Evolutionary conservation across 192 early-diverging fungal species (phyloP), one percentile per base, ranked within the genome.

Genomic region (Rhizoclosmatium globosum): DNA sequence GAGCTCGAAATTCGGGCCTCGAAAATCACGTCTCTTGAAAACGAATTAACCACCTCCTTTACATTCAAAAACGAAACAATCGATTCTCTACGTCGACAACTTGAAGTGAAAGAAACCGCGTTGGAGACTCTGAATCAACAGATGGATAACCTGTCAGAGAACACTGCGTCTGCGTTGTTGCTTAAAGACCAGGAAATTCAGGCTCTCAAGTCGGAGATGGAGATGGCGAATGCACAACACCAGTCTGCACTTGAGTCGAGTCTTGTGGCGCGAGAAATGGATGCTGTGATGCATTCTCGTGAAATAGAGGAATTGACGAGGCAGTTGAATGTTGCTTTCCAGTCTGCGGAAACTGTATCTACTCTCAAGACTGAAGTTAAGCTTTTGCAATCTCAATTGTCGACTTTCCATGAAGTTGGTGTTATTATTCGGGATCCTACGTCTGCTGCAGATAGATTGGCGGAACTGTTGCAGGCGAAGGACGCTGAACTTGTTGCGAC

Each of bases 61-160:
- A 11, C 9, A 64, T 47, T 42, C 42, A 68, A 68, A 46, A 47
- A 46, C 67, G 67, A 68, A 42, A 47, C 39, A 13, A 68, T 68
- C 67, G 67, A 42, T 42, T 68, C 67, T 47, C 67, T 68, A 2
- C 39, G 45, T 2, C 7, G 39, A 19, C 39, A 68, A 17, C n/a
- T 68, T 23, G 15, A n/a, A 17, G 7, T 47, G 17, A 68, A 68
- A 21, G 67, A 68, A n/a, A 68, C 39, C 9, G 23, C 19, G 2
- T 17, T 68, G 15, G 13, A 46, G 44, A 68, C 39, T 13, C 13
- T 68, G 39, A 47, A 19, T 2, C 31, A 19, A 15, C 67, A 68
- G 67, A n/a, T 68, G 7, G 67, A 53, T 17, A 17, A 7, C 17
- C 50, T 53, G 9, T 53, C 50, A 13, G 50, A 53, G 6, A 53